These are phyloP conservation scores for Coemansia aciculifera DNA, from an alignment of 192 early-diverging fungal species.

Conservation along the genomic window DNA sequence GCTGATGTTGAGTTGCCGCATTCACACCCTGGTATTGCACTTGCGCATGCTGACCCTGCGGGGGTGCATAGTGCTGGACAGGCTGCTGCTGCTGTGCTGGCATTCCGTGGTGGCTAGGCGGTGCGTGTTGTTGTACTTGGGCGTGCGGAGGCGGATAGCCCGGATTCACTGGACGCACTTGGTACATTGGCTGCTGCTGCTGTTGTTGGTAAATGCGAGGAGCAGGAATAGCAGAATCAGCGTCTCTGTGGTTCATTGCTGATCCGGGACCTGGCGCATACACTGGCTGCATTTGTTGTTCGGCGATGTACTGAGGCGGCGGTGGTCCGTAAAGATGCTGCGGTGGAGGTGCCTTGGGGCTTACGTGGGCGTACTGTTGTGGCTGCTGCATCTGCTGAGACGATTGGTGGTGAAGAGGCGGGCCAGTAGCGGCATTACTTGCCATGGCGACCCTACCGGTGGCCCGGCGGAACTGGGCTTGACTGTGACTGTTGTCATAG, in stretches of 20 bases:
- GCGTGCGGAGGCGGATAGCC: slow-evolving; percentile 1
- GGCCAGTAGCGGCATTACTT: neutral
- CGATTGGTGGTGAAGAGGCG: slow-evolving; percentile 14
- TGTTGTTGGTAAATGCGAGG: slow-evolving; percentile 23
- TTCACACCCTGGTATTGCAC: slow-evolving; percentile 11
- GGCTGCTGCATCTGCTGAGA: slow-evolving; percentile 23
- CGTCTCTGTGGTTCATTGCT: neutral
- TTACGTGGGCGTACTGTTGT: slow-evolving; percentile 8
- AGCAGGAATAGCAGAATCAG: slow-evolving; percentile 34
- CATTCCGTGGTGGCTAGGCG: neutral
- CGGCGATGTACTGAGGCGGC: slow-evolving; percentile 2
- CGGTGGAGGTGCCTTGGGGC: slow-evolving; percentile 2
- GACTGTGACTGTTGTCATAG: slow-evolving; percentile 23
- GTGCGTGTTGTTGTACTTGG: neutral
- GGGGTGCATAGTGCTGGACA: slow-evolving; percentile 1
- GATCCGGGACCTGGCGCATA: slow-evolving; percentile 10
- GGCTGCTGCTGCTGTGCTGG: slow-evolving; percentile 12
- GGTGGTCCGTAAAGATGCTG: neutral
- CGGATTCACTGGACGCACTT: slow-evolving; percentile 11
- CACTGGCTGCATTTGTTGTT: slow-evolving; percentile 14
- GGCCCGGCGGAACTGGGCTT: slow-evolving; percentile 33
- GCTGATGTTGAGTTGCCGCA: slow-evolving; percentile 3
- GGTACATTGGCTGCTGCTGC: slow-evolving; percentile 8
- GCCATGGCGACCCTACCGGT: slow-evolving; percentile 35
- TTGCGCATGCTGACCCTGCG: neutral